Evolutionary conservation across 2,329 filamentous ascomycete genomes (phyloP).

Genomic region (Colletotrichum chrysophilum): DNA sequence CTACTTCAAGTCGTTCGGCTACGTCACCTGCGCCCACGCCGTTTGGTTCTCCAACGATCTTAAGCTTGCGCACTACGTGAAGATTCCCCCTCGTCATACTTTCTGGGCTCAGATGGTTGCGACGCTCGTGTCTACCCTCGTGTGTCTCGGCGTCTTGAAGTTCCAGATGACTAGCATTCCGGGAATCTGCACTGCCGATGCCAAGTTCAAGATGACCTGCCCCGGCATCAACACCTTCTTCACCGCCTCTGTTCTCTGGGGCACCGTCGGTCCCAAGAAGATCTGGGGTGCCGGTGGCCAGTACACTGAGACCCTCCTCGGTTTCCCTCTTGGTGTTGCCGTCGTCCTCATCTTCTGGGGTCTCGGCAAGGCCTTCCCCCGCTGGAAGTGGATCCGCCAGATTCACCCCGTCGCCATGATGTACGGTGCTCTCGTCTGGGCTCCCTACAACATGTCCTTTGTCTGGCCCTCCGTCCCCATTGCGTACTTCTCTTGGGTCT

Average conservation of each 20-base stretch:
- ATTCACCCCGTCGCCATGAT: slow-evolving; percentile 48
- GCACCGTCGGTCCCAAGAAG: slow-evolving; percentile 41
- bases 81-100: slow-evolving; percentile 66
- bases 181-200: slow-evolving; percentile 40
- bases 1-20: slow-evolving; percentile 59
- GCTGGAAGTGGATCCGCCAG: slow-evolving; percentile 37
- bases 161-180: slow-evolving; percentile 44
- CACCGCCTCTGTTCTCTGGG: slow-evolving; percentile 46
- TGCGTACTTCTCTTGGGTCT: slow-evolving; percentile 53
- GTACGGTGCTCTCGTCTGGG: slow-evolving; percentile 43
- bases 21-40: slow-evolving; percentile 28
- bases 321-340: slow-evolving; percentile 43
- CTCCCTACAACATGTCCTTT: slow-evolving; percentile 55
- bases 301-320: slow-evolving; percentile 39
- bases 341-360: slow-evolving; percentile 41
- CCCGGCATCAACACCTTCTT: slow-evolving; percentile 44
- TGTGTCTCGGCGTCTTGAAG: slow-evolving; percentile 54
- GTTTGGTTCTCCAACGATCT: slow-evolving; percentile 34
- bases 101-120: slow-evolving; percentile 65
- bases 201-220: slow-evolving; percentile 41
- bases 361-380: slow-evolving; percentile 36
- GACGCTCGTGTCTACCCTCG: slow-evolving; percentile 56
- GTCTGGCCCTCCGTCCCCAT: slow-evolving; percentile 52
- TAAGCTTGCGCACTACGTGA: slow-evolving; percentile 61
- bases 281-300: slow-evolving; percentile 40